These are phyloP conservation scores for Hysterium pulicare DNA, from an alignment of 2,329 filamentous ascomycete species.

Conservation along the genomic window DNA sequence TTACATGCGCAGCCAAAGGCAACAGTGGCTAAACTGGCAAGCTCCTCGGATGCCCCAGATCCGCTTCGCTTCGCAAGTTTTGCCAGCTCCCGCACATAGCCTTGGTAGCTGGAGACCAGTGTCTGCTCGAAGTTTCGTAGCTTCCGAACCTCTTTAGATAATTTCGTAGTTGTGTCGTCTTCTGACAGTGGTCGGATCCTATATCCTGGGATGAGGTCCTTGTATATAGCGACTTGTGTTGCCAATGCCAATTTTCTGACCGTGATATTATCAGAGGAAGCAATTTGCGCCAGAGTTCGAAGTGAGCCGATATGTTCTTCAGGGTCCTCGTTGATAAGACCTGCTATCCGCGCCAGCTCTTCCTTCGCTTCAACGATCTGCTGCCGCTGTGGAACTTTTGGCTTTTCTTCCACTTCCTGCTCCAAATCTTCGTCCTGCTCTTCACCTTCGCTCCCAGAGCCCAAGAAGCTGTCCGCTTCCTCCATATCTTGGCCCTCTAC, in stretches of 20 bases:
- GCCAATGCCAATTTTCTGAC: slow-evolving; percentile 84
- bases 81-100: slow-evolving; percentile 74
- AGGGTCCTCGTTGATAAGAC: slow-evolving; percentile 81
- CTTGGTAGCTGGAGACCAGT: slow-evolving; percentile 78
- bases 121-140: slow-evolving; percentile 83
- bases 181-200: slow-evolving; percentile 80
- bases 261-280: slow-evolving; percentile 64
- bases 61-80: slow-evolving; percentile 60
- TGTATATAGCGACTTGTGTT: slow-evolving; percentile 87
- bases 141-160: slow-evolving; percentile 87
- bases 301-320: slow-evolving; percentile 83
- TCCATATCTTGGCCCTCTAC: slow-evolving; percentile 51
- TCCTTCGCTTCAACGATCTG: slow-evolving; percentile 88
- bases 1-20: slow-evolving; percentile 84
- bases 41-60: slow-evolving; percentile 34
- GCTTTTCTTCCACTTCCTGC: slow-evolving; percentile 50
- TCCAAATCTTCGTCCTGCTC: slow-evolving; percentile 43
- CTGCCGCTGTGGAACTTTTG: slow-evolving; percentile 68
- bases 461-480: slow-evolving; percentile 63
- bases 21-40: slow-evolving; percentile 59
- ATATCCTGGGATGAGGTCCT: slow-evolving; percentile 94
- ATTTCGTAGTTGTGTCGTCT: slow-evolving; percentile 69
- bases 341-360: slow-evolving; percentile 80
- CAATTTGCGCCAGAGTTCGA: slow-evolving; percentile 72
- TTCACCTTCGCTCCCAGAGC: slow-evolving; percentile 51